A percentile compares a stretch with the other conserved stretches of the same genome.
Evolutionary conservation across 768 basidiomycete species (phyloP).

Genomic region (Suillus decipiens): DNA sequence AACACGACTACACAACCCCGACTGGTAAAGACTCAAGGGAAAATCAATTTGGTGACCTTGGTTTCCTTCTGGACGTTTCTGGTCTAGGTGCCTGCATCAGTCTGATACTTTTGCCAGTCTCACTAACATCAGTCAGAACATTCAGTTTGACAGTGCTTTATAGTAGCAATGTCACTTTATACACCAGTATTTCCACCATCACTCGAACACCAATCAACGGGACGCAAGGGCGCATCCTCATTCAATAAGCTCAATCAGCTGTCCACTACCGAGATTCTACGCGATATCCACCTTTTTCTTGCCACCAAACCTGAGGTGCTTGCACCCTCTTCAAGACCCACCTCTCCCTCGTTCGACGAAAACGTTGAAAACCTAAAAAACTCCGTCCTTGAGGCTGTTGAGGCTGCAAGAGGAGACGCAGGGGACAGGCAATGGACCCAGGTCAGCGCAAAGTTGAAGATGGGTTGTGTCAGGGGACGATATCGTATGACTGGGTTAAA

Average conservation of each 20-base stretch:
- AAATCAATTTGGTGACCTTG: background rate
- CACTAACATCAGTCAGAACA: background rate
- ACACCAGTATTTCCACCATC: slow-evolving; percentile 35
- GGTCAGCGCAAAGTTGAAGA: slow-evolving; percentile 40
- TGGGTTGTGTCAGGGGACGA: slow-evolving; percentile 42
- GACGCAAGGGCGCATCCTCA: slow-evolving; percentile 15
- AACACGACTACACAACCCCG: background rate
- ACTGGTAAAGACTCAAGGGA: background rate
- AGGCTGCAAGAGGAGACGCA: slow-evolving; percentile 39
- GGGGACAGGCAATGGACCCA: slow-evolving; percentile 50
- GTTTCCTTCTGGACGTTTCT: background rate
- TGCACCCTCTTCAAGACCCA: slow-evolving; percentile 37
- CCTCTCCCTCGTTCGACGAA: slow-evolving; percentile 30
- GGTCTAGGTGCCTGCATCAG: background rate
- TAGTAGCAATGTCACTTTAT: slow-evolving; percentile 33
- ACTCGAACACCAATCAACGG: slow-evolving; percentile 9
- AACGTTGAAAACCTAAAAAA: slow-evolving; percentile 35
- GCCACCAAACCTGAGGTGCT: slow-evolving; percentile 34
- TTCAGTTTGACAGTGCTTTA: background rate
- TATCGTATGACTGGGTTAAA: slow-evolving; percentile 24
- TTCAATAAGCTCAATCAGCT: slow-evolving; percentile 4
- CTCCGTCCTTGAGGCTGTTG: slow-evolving; percentile 37
- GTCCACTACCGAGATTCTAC: slow-evolving; percentile 27
- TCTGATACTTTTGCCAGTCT: background rate
- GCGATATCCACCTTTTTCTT: slow-evolving; percentile 35